A percentile compares a stretch with the other conserved stretches of the same genome.
Conservation (phyloP, 2,329 filamentous ascomycete genomes). For the Aspergillus pseudonomiae region DNA sequence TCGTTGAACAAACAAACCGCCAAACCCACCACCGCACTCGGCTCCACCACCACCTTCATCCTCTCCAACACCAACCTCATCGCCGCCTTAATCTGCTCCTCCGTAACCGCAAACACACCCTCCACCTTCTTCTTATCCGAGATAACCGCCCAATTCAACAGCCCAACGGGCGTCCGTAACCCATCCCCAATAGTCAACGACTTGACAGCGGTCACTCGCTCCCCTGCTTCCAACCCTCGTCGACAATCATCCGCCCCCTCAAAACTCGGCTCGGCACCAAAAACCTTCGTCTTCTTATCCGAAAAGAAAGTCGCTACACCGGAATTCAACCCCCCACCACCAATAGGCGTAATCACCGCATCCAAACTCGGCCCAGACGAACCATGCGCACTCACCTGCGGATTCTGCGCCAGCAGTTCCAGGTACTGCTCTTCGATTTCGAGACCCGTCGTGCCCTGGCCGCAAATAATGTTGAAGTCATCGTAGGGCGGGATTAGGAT, state of each 20-base stretch:
- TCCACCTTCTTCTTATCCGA: constrained; percentile 69
- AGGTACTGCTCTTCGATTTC: constrained; percentile 77
- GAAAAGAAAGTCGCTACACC: constrained; percentile 76
- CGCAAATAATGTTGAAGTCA: constrained; percentile 86
- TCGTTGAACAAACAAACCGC: constrained; percentile 84
- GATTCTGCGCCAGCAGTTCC: constrained; percentile 49
- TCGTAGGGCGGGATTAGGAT: constrained; percentile 88
- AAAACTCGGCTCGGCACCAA: constrained; percentile 82
- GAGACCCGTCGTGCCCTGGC: constrained; percentile 86
- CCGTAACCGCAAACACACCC: constrained; percentile 73
- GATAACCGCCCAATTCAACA: constrained; percentile 76
- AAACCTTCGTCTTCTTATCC: constrained; percentile 73
- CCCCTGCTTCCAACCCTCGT: constrained; percentile 66
- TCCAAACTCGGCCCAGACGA: constrained; percentile 50
- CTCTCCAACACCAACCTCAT: constrained; percentile 80
- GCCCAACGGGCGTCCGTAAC: constrained; percentile 78
- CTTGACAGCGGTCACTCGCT: constrained; percentile 68
- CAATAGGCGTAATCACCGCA: constrained; percentile 79
- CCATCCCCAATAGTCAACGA: constrained; percentile 87
- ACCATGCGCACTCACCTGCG: constrained; percentile 30
- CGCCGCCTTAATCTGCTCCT: constrained; percentile 78
- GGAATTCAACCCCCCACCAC: constrained; percentile 84
- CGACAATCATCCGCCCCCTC: constrained; percentile 83
- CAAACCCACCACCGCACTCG: constrained; percentile 79
- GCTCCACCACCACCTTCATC: constrained; percentile 89